phyloP scores from a whole-genome alignment of 345 rosid genomes.

The Salix suchowensis region DNA sequence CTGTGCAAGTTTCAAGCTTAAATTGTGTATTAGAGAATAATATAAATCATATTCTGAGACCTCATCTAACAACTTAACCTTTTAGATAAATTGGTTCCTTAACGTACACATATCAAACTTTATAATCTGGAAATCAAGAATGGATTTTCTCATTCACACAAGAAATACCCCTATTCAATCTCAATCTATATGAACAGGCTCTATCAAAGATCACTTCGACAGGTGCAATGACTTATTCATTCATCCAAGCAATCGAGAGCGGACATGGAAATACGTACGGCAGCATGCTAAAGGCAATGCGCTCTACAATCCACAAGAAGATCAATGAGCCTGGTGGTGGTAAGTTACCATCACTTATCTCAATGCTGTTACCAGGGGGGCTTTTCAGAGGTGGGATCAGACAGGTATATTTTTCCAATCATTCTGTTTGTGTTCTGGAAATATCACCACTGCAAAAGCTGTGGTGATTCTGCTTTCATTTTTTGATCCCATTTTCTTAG shows the following conservation, averaged over 20 bases:
- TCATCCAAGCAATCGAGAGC: slow-evolving; percentile 76
- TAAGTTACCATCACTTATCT: slow-evolving; percentile 48
- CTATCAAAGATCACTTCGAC: slow-evolving; percentile 66
- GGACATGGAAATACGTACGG: slow-evolving; percentile 71
- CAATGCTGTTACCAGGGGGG: slow-evolving; percentile 58
- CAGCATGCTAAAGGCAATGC: slow-evolving; percentile 61
- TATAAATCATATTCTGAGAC: too few species aligned
- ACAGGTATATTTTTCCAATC: slow-evolving; percentile 38
- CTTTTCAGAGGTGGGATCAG: slow-evolving; percentile 31
- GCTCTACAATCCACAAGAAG: slow-evolving; percentile 52
- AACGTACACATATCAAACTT: not conserved
- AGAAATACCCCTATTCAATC: not conserved
- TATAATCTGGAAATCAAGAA: not conserved
- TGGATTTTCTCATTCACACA: not conserved
- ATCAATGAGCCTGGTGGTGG: slow-evolving; percentile 34
- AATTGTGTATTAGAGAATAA: too few species aligned
- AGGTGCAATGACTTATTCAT: slow-evolving; percentile 92
- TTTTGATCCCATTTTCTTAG: too few species aligned
- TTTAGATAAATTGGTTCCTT: too few species aligned
- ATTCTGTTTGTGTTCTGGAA: not conserved
- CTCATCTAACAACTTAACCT: too few species aligned
- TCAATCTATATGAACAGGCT: slow-evolving; percentile 40
- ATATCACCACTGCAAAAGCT: not conserved
- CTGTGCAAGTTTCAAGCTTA: too few species aligned
- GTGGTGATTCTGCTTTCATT: not conserved